Conservation (phyloP, 2,329 filamentous ascomycete genomes). For the Epichloe hybrida region DNA sequence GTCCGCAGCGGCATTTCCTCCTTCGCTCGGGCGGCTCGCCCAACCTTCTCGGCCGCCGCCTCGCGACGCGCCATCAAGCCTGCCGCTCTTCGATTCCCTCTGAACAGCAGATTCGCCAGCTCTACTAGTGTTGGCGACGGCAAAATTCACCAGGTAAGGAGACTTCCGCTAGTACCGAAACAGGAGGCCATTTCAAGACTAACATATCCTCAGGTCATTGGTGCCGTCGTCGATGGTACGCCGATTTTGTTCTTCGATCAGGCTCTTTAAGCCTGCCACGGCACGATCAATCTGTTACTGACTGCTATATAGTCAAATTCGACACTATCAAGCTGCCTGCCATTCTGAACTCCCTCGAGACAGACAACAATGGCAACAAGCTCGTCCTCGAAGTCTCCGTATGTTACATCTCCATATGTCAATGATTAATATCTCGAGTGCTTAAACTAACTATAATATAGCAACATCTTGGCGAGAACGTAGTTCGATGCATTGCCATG, state of each 20-base stretch:
- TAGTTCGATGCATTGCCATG: conserved; percentile 99
- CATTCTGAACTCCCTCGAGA: conserved; percentile 95
- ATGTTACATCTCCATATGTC: conserved; percentile 27
- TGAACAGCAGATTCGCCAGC: conserved; percentile 46
- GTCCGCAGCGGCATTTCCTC: conserved; percentile 50
- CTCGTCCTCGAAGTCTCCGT: conserved; percentile 93
- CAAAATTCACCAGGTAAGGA: conserved; percentile 55
- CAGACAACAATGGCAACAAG: conserved; percentile 83
- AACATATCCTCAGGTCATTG: conserved; percentile 68
- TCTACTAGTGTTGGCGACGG: conserved; percentile 45
- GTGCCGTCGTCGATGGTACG: conserved; percentile 97
- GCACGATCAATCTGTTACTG: conserved; percentile 9
- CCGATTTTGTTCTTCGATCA: conserved; percentile 13
- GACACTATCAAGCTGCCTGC: conserved; percentile 82
- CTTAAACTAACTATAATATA: conserved; percentile 24
- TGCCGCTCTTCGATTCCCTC: conserved; percentile 39
- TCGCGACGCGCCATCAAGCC: conserved; percentile 45
- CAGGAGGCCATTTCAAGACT: conserved; percentile 11
- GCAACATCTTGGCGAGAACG: conserved; percentile 99
- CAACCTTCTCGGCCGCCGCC: conserved; percentile 43
- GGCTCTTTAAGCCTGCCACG: neutral
- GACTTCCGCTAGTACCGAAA: conserved; percentile 3
- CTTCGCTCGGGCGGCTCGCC: conserved; percentile 48
- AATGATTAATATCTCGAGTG: conserved; percentile 2
- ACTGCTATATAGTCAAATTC: conserved; percentile 69